Base-by-base conservation (phyloP, 75 land plant genomes). In the Selaginella tamariscina region DNA sequence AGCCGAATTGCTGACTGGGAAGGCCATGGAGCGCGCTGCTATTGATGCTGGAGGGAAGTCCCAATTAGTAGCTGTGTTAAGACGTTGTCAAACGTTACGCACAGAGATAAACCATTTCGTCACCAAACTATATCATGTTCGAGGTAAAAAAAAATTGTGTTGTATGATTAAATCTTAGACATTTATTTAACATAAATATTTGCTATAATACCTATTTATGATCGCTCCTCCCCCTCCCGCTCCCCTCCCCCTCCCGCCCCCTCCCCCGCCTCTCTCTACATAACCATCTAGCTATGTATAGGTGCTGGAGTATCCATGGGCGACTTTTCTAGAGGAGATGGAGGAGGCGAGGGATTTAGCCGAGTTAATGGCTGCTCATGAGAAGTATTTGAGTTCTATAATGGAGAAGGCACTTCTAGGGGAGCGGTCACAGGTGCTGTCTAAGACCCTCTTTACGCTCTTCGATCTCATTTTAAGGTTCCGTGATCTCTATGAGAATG, bases 61-160 rank as follows among this genome's bases (percentile, higher is more conserved):
- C 28, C 82, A 83, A 57, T 71, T 95, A 31, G 78, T 81, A 30
- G 80, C 82, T 24, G 79, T 93, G 24, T 70, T 81, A 66, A 77
- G 97, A 63, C 71, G 81, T 60, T 95, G 96, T 71, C 99, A 95
- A 74, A 95, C 95, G 29, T 81, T 88, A 26, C 85, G 99, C 81
- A 81, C 82, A 75, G 97, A 95, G 67, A 95, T 95, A 97, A 95
- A 95, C 66, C 97, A 95, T 76, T 95, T 95, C 71, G 84, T 95
- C 29, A 84, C 93, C 28, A 95, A 95, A n/a, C n/a, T n/a, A n/a
- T n/a, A n/a, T n/a, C n/a, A n/a, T n/a, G n/a, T n/a, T n/a, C n/a
- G n/a, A n/a, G n/a, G n/a, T n/a, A n/a, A n/a, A n/a, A n/a, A n/a
- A n/a, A n/a, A n/a, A n/a, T n/a, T n/a, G n/a, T n/a, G n/a, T n/a